Evolutionary conservation across 345 rosid genomes (phyloP).

Genomic region (Linum trigynum): DNA sequence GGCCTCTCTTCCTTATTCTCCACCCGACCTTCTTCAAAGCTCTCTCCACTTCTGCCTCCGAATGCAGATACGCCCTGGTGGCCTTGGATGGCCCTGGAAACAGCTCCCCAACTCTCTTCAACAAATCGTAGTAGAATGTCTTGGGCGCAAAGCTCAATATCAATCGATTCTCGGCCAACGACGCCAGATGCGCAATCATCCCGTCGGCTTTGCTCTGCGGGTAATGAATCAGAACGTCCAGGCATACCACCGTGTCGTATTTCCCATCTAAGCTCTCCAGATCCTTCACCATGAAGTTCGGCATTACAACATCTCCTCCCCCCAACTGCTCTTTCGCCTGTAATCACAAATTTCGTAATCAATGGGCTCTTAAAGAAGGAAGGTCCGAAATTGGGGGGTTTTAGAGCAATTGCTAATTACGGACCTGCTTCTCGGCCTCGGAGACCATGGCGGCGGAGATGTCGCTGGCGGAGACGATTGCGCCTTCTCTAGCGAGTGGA

Average conservation of each 20-base stretch:
- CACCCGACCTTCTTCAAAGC: constrained; percentile 80
- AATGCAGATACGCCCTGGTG: constrained; percentile 79
- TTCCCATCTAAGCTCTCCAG: constrained; percentile 74
- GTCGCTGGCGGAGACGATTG: constrained; percentile 72
- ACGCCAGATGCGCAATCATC: constrained; percentile 90
- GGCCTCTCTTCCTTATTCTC: constrained; percentile 78
- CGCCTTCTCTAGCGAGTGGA: constrained; percentile 84
- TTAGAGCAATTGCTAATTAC: neutral
- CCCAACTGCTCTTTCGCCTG: constrained; percentile 67
- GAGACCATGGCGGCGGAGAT: constrained; percentile 93
- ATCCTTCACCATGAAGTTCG: constrained; percentile 75
- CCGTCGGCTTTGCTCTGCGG: constrained; percentile 90
- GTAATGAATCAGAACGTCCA: constrained; percentile 88
- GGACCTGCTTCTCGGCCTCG: constrained; percentile 77
- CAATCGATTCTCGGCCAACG: constrained; percentile 70
- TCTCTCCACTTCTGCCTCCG: constrained; percentile 83
- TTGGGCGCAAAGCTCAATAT: constrained; percentile 88
- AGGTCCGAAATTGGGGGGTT: neutral
- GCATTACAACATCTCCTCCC: constrained; percentile 31
- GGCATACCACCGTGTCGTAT: constrained; percentile 70
- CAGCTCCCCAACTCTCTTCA: constrained; percentile 84
- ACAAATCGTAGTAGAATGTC: constrained; percentile 68
- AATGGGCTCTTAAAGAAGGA: neutral
- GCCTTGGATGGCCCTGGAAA: constrained; percentile 98
- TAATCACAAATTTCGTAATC: constrained; percentile 4